These are phyloP conservation scores for Rhododendron simsii DNA, from an alignment of 148 eudicot genomes.

Conservation along the genomic window DNA sequence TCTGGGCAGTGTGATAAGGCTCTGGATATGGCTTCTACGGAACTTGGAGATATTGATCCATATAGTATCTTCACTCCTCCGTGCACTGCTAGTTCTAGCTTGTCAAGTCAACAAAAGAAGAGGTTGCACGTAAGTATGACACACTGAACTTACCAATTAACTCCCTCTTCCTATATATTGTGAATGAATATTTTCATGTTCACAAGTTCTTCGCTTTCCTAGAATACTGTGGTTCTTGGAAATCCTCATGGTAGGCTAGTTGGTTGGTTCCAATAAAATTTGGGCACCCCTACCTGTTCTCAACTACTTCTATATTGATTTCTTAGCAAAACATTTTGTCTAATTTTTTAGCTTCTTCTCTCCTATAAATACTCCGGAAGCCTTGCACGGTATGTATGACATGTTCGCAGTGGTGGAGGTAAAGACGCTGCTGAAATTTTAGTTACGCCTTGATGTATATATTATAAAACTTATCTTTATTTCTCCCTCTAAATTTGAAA, in stretches of 20 bases:
- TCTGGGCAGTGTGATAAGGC: slow-evolving; percentile 48
- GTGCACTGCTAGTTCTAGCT: slow-evolving; percentile 63
- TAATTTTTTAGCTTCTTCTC: background rate
- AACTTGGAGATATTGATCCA: slow-evolving; percentile 79
- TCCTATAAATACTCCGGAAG: background rate
- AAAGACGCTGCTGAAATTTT: background rate
- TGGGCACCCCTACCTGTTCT: background rate
- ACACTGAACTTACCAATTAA: background rate
- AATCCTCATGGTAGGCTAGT: background rate
- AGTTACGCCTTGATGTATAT: background rate
- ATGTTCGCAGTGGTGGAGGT: background rate
- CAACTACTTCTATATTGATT: background rate
- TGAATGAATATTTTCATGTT: background rate
- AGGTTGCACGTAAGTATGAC: slow-evolving; percentile 38
- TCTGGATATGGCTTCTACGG: slow-evolving; percentile 51
- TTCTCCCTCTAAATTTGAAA: background rate
- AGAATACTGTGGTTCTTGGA: background rate
- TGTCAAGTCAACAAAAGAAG: slow-evolving; percentile 37
- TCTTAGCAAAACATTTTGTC: background rate
- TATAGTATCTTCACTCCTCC: slow-evolving; percentile 94
- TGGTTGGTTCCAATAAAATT: background rate
- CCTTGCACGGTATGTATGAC: background rate
- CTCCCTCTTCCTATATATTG: background rate
- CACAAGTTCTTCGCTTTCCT: background rate
- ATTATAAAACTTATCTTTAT: background rate